Evolutionary conservation across 306 rosid genomes (phyloP).

Genomic region (Hylodesmum podocarpum): DNA sequence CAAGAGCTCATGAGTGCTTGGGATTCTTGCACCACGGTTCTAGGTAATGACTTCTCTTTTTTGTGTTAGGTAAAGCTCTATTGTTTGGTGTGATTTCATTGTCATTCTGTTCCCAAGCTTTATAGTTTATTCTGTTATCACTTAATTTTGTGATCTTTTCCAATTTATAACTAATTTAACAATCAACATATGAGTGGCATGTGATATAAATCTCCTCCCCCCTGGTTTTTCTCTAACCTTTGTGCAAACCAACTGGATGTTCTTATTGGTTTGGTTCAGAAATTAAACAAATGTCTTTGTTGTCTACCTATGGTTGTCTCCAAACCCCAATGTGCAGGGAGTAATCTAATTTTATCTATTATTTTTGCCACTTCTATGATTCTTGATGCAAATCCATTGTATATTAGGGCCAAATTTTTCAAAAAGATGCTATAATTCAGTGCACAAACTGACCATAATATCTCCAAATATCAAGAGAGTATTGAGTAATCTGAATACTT

Average conservation of each 20-base stretch:
- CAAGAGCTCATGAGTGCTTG: slow-evolving; percentile 76
- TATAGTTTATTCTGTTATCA: slow-evolving; percentile 11
- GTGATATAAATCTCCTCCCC: background rate
- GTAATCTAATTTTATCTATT: background rate
- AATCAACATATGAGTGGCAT: background rate
- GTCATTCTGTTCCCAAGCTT: background rate
- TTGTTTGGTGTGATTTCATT: slow-evolving; percentile 8
- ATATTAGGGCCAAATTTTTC: slow-evolving; percentile 7
- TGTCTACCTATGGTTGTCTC: background rate
- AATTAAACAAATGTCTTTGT: background rate
- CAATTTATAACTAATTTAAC: slow-evolving; percentile 13
- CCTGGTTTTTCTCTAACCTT: slow-evolving; percentile 22
- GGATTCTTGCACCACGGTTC: slow-evolving; percentile 97
- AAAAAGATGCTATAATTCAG: background rate
- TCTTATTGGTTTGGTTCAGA: background rate
- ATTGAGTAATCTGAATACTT: background rate
- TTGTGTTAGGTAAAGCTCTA: background rate
- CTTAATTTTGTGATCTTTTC: background rate
- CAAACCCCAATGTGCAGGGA: background rate
- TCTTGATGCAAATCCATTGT: slow-evolving; percentile 5
- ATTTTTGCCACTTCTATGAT: background rate
- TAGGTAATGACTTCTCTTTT: slow-evolving; percentile 54
- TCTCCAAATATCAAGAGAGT: slow-evolving; percentile 4
- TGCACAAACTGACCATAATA: slow-evolving; percentile 9
- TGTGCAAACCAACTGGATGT: background rate